phyloP scores from a whole-genome alignment of 2,329 filamentous ascomycete species.

The Triangularia setosa region DNA sequence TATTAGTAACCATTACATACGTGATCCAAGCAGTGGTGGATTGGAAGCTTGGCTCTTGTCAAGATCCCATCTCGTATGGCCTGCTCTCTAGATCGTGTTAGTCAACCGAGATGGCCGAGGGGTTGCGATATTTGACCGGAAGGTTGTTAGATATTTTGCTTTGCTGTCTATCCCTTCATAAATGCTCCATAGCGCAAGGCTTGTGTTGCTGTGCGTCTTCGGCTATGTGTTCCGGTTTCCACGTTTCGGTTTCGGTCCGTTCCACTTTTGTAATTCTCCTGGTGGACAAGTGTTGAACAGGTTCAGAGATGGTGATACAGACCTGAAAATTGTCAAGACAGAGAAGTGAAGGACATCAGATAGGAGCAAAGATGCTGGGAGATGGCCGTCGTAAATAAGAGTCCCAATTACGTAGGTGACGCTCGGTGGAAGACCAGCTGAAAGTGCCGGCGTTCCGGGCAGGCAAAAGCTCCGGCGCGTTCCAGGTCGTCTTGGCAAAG shows the following conservation, averaged over 20 bases:
- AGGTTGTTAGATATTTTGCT: neutral
- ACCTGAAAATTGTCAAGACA: neutral
- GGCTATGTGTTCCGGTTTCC: neutral
- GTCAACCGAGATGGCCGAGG: neutral
- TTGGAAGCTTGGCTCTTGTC: neutral
- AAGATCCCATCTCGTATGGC: neutral
- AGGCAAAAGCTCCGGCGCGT: neutral
- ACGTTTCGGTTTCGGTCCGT: neutral
- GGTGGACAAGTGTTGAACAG: neutral
- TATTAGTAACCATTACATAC: neutral
- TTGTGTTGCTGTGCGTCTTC: neutral
- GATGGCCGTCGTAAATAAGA: neutral
- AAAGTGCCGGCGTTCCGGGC: neutral
- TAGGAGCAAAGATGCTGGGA: neutral
- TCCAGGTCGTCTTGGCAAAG: slow-evolving; percentile 4
- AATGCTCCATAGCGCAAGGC: neutral
- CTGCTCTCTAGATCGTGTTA: neutral
- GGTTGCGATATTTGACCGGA: neutral
- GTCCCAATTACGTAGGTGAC: neutral
- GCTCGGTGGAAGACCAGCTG: neutral
- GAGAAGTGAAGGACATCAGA: neutral
- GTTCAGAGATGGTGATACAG: neutral
- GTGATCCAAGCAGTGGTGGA: neutral
- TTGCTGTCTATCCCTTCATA: neutral
- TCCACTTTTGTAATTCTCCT: neutral